Base-by-base conservation (phyloP, 176 grass and related monocot genomes). In the Aegilops longissima region DNA sequence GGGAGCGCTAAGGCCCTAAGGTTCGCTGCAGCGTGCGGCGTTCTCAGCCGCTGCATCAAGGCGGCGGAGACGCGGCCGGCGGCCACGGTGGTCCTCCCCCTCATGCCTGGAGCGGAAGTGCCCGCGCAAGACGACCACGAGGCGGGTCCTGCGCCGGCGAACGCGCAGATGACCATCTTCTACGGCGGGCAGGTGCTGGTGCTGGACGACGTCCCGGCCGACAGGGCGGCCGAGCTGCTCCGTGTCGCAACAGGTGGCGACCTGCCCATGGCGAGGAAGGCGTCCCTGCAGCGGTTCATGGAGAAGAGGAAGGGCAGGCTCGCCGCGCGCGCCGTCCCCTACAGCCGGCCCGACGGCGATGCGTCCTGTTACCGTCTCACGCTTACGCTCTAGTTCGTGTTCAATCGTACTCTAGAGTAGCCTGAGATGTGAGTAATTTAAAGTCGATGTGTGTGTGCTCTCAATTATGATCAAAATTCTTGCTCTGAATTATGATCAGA, bases 261-360 rank as follows among this genome's bases (percentile, higher is more conserved):
- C 66, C 84, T 96, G 78, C 89, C 91, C 9, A 80, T 96, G 52
- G 88, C 90, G 63, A 88, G 89, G 73, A 93, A 88, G 73, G 85
- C 79, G 18, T 96, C 94, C 3, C 89, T 96, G 38, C 85, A 88
- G 69, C 85, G 90, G 66, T 97, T 97, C 82, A 61, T 97, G 51
- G 90, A 88, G 85, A 97, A 91, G 82, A 90, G 93, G 85, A 91
- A 80, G 85, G 65, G 87, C 25, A 61, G 87, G 3, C 21, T 64
- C 49, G 78, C 84, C 31, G 75, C 61, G 20, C 79, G 69, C 59
- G 83, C 16, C 20, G 2, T 13, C 21, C 87, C 83, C 6, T 92
- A 87, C 66, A n/a, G 39, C 75, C 81, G 87, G 9, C 87, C 73
- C 3, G 79, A 16, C 21, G 66, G 0, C 9, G 70, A 18, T 11